Conservation (phyloP, 441 rosid genomes). For the Pelargonium fulgidum region DNA sequence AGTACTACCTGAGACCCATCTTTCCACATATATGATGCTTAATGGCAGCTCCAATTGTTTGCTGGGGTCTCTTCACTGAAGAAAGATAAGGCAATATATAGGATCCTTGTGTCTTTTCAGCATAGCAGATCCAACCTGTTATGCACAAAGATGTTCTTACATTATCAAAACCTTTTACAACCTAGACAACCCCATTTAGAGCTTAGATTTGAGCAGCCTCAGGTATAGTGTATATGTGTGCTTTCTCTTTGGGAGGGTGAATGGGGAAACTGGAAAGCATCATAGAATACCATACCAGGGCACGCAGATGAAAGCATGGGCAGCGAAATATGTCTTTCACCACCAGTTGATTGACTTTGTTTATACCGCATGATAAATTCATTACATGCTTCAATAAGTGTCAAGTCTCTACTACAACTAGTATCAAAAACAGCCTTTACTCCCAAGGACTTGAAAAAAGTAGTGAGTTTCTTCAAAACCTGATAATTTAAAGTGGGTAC, state of each 20-base stretch:
- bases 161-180: not conserved
- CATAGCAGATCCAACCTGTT: constrained; percentile 96
- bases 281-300: constrained; percentile 51
- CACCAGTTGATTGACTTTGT: constrained; percentile 35
- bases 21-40: constrained; percentile 59
- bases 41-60: constrained; percentile 71
- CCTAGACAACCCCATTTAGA: not conserved
- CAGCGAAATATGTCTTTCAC: constrained; percentile 33
- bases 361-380: constrained; percentile 71
- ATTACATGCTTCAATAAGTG: constrained; percentile 74
- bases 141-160: constrained; percentile 19
- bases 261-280: no score
- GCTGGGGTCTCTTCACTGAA: constrained; percentile 93
- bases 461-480: constrained; percentile 74
- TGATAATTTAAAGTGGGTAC: constrained; percentile 23
- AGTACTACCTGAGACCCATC: constrained; percentile 61
- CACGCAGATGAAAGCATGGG: constrained; percentile 92
- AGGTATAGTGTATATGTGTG: no score
- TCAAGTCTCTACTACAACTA: constrained; percentile 67
- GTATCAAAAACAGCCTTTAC: constrained; percentile 84
- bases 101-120: constrained; percentile 85
- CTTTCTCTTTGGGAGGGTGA: no score
- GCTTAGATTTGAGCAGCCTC: not conserved
- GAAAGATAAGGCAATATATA: constrained; percentile 75
- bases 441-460: constrained; percentile 77